Base-by-base conservation (phyloP, 1,284 basidiomycete genomes). In the Rhodotorula sp. region DNA sequence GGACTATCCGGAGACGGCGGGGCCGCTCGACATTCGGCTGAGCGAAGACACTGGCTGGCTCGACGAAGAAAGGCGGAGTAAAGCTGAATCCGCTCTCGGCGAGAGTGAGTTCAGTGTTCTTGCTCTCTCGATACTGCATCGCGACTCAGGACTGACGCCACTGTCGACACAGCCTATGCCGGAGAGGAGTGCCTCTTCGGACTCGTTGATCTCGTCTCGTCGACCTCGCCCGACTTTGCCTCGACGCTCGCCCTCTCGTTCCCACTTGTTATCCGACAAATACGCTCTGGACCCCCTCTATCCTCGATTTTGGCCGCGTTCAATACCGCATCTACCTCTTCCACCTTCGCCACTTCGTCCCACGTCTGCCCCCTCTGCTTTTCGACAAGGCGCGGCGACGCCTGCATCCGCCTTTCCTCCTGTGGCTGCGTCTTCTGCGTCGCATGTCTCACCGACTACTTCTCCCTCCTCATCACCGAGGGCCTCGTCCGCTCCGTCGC, bases 391-490 rank as follows among this genome's bases (percentile, higher is more conserved):
- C 91, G 90, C 78, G 91, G 91, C 56, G 82, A 85, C 0, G 85
- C 86, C 72, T 91, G 91, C 78, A 78, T 91, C 17, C 83, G 86
- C 68, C 83, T 92, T 41, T 79, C 83, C 3, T 75, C 69, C 4
- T 92, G 91, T 78, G 79, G 80, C 3, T 90, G 92, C 80, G 85
- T 90, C 23, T 91, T 91, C 79, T 92, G 91, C 79, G 85, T 86
- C 41, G 79, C 84, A 14, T 92, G 91, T 79, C 80, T 92, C 52
- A 83, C 84, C 65, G 88, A 89, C 74, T 91, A 89, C 79, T 92
- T 90, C 89, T 84, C 85, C 65, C 80, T 91, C 57, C 88, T 87
- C 77, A 89, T 92, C 66, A 82, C 82, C 62, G 91, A 92, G 80
- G 91, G 91, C 19, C 87, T 89, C 70, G 84, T 91, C 8, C 84